Conservation (phyloP, 2,329 filamentous ascomycete species). For the Ophiostoma quercus region DNA sequence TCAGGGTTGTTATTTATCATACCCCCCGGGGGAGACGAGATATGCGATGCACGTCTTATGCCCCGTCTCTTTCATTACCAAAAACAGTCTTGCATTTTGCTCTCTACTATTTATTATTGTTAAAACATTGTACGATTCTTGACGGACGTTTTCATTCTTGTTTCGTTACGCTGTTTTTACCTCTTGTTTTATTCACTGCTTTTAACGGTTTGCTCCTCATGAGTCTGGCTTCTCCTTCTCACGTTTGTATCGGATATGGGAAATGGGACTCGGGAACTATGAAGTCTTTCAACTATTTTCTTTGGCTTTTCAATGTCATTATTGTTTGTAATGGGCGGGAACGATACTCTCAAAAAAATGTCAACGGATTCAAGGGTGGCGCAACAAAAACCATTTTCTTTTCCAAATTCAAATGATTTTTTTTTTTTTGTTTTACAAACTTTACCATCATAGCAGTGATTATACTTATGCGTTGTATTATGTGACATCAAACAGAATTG, state of each 20-base stretch:
- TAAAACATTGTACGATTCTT: constrained; percentile 6
- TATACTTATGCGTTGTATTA: no score
- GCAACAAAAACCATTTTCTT: background rate
- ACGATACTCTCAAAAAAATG: constrained; percentile 13
- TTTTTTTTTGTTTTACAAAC: no score
- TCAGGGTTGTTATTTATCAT: constrained; percentile 5
- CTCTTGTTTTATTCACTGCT: background rate
- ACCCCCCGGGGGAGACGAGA: background rate
- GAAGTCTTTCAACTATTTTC: background rate
- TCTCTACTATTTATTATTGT: background rate
- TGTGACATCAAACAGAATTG: no score
- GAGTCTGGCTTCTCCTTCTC: background rate
- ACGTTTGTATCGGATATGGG: constrained; percentile 18
- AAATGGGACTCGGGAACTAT: background rate
- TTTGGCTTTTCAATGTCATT: background rate
- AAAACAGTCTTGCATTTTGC: constrained; percentile 10
- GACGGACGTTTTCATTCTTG: constrained; percentile 7
- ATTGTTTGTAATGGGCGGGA: constrained; percentile 12
- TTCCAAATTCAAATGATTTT: background rate
- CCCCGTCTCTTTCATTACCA: constrained; percentile 1
- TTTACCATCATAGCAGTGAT: no score
- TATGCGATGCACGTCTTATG: background rate
- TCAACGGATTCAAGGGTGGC: background rate
- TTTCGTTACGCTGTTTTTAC: background rate
- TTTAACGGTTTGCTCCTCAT: background rate